Evolutionary conservation across 2,329 filamentous ascomycete genomes (phyloP), one percentile per base, ranked within the genome.

Genomic region (Fusarium pseudocircinatum): DNA sequence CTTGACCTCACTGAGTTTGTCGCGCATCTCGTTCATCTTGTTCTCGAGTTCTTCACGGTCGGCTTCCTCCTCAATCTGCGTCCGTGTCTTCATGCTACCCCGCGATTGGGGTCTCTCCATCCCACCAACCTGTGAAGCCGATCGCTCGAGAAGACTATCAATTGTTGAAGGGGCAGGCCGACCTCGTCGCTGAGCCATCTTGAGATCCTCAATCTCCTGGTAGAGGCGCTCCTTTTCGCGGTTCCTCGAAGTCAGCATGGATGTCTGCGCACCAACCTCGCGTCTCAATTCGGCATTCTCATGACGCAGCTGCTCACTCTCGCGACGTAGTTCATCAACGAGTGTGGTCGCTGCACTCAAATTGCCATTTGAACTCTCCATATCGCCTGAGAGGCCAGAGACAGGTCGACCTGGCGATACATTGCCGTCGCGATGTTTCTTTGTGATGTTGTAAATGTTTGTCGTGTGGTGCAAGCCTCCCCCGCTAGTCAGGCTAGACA

Each of bases 181-280:
- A 36, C 90, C 90, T 71, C 94, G 91, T 61, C 95, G 91, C 74
- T 95, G 92, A 4, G 93, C 91, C 77, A 98, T 90, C 83, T 98
- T 99, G 70, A 99, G 87, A 70, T 98, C 95, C 82, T 99, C 96
- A 71, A 98, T 98, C 81, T 99, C 96, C 79, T 97, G 94, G 81
- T 98, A 97, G 14, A 99, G 87, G 10, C 95, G 91, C 80, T 98
- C 95, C 79, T 97, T 97, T 80, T 99, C 96, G 32, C 95, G 93
- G 79, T 98, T 98, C 30, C 96, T 90, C 40, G 96, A 98, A 2
- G 96, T 98, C 39, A 99, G 88, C 94, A 99, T 98, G 0, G 95
- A 98, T 2, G 95, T 97, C 81, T 99, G 96, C 6, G 96, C 96
- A 69, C 95, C 94, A 36, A 98, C 93, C 81, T 98, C 95, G 60